Evolutionary conservation across 345 rosid genomes (phyloP), one percentile per base, ranked within the genome.

Genomic region (Eucalyptus pauciflora): DNA sequence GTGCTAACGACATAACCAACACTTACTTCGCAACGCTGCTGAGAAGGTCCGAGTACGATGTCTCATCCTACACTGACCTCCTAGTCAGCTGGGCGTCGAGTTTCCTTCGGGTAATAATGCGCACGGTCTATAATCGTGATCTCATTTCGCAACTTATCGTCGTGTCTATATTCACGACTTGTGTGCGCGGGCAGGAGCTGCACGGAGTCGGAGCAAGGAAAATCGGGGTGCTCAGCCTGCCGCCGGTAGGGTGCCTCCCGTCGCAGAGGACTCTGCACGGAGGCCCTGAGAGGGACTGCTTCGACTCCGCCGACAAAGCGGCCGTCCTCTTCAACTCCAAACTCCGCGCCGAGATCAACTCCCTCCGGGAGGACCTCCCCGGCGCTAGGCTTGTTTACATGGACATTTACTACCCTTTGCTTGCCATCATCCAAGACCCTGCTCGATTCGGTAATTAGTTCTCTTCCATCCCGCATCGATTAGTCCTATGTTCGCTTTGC

Each of bases 181-280:
- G 37, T 7, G 10, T 10, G 51, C 29, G 3, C 4, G 25, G 9
- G 58, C 91, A 96, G 97, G 96, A 93, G 50, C 92, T 96, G 3
- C 89, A 93, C 80, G 91, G 88, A 81, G 15, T 93, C 3, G 99
- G 99, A 89, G 97, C 95, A 22, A 93, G 96, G 89, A 94, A 94
- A 81, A 52, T 96, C 29, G 96, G 90, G 71, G 91, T 95, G 4
- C 13, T 95, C 14, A 80, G 96, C 86, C 67, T 92, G 90, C 96
- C 97, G 16, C 95, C 96, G 52, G 86, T 96, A 24, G 99, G 99
- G 25, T 96, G 99, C 81, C 83, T 95, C 58, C 97, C 99, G 52
- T 91, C 96, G 13, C 98, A 96, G 43, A 94, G 98, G 93, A 96
- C 97, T 7, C 20, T 94, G 5, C 91, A 88, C 13, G 99, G 99